phyloP scores from a whole-genome alignment of 257 asterid species.

The Schizonepeta tenuifolia region DNA sequence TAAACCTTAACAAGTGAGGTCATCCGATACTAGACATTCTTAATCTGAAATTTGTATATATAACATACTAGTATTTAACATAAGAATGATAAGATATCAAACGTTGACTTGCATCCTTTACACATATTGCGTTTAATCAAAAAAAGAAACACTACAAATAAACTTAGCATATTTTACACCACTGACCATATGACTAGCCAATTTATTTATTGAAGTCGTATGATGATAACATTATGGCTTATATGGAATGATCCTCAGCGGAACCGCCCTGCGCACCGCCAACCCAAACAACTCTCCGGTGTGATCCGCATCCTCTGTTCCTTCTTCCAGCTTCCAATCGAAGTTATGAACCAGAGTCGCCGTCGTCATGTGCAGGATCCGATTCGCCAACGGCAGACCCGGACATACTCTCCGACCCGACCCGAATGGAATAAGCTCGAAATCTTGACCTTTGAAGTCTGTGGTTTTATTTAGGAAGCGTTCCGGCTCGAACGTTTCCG shows the following conservation, averaged over 20 bases:
- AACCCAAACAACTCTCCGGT: background rate
- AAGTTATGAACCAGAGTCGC: slow-evolving; percentile 41
- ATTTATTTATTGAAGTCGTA: no score
- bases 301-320: background rate
- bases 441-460: slow-evolving; percentile 36
- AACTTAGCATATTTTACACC: no score
- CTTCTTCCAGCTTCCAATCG: slow-evolving; percentile 35
- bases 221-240: no score
- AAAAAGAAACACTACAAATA: no score
- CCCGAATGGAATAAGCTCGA: slow-evolving; percentile 42
- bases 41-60: no score
- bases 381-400: slow-evolving; percentile 32
- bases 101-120: no score
- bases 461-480: background rate
- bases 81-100: no score
- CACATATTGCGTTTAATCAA: no score
- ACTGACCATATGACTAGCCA: no score
- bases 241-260: slow-evolving; percentile 3
- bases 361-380: slow-evolving; percentile 33
- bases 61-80: no score
- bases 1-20: no score
- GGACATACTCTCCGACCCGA: slow-evolving; percentile 45
- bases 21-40: no score
- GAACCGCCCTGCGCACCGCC: background rate
- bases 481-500: slow-evolving; percentile 28